Conservation (phyloP, 2,329 filamentous ascomycete species). For the Sporothrix mexicana region DNA sequence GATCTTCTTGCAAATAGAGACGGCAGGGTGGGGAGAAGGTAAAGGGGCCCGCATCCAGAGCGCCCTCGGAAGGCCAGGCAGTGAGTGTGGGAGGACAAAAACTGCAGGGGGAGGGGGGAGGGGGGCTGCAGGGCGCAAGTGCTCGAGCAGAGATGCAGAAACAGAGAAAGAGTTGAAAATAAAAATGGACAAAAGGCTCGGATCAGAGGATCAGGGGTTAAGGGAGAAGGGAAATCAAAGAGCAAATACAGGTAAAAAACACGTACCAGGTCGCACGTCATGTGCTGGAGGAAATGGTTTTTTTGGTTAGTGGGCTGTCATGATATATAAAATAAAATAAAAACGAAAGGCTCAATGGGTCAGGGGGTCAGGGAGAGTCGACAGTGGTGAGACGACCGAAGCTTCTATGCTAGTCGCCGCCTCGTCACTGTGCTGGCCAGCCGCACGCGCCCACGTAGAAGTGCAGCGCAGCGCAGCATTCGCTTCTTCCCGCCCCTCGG, state of each 20-base stretch:
- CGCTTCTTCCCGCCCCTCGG: slow-evolving; percentile 1
- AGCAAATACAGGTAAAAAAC: slow-evolving; percentile 39
- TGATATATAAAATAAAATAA: slow-evolving; percentile 33
- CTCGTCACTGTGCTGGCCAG: neutral
- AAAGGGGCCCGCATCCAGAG: slow-evolving; percentile 38
- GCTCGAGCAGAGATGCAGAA: slow-evolving; percentile 20
- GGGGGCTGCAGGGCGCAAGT: slow-evolving; percentile 9
- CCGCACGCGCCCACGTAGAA: slow-evolving; percentile 7
- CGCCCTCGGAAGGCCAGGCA: neutral
- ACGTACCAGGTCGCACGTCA: slow-evolving; percentile 90
- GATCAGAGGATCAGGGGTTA: neutral
- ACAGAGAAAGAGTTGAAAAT: neutral
- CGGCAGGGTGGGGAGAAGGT: slow-evolving; percentile 34
- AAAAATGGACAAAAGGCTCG: neutral
- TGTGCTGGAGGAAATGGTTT: slow-evolving; percentile 66
- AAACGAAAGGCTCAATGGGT: neutral
- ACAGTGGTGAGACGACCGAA: neutral
- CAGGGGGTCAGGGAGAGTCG: neutral
- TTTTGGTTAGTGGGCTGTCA: slow-evolving; percentile 29
- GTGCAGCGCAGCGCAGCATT: slow-evolving; percentile 19
- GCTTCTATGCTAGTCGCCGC: neutral
- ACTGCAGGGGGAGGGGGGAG: slow-evolving; percentile 22
- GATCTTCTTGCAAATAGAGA: neutral
- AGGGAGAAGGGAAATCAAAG: neutral
- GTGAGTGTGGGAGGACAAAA: slow-evolving; percentile 35